Evolutionary conservation across 2,329 filamentous ascomycete genomes (phyloP), one percentile per base, ranked within the genome.

Genomic region (Helicocarpus griseus): DNA sequence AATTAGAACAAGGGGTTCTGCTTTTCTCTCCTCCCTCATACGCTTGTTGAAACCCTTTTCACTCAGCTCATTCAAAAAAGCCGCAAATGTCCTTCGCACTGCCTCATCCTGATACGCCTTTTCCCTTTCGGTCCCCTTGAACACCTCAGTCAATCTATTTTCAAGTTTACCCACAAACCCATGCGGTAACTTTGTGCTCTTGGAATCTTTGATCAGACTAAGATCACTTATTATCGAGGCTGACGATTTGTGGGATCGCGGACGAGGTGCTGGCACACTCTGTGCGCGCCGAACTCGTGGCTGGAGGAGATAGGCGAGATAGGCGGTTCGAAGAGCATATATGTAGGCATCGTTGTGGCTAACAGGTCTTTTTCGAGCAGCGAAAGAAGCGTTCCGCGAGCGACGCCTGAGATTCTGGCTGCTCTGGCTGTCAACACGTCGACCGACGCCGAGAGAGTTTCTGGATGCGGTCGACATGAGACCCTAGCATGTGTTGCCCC

Each of bases 11-110:
- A 97, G 73, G 57, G 95, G 90, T 69, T 98, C 93, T 21, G 95
- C 85, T 63, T 91, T 85, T 56, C 91, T 81, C 68, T 96, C 91
- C 71, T 95, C 95, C 64, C 96, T 89, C 75, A 96, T 89, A 53
- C 83, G 85, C 72, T 89, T 94, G 59, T 88, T 85, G 64, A 96
- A 96, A 43, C 81, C 83, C 55, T 84, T 83, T 56, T 94, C 88
- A 60, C 91, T 96, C 67, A 98, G 87, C 52, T 89, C 86, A 53
- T 91, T 96, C 65, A 96, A 85, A 57, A 95, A 95, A 58, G 89
- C 87, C 51, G 89, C 93, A 72, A 98, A 98, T 1, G 89, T 94
- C 55, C 91, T 81, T 72, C 95, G 96, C 57, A 98, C 85, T 24
- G 85, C 76, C n/a, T 87, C 77, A 73, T 98, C 93, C 64, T 86